A percentile compares a stretch with the other conserved stretches of the same genome.
These are phyloP conservation scores for Lactarius sp. DNA, from an alignment of 768 basidiomycete genomes.

Conservation along the genomic window DNA sequence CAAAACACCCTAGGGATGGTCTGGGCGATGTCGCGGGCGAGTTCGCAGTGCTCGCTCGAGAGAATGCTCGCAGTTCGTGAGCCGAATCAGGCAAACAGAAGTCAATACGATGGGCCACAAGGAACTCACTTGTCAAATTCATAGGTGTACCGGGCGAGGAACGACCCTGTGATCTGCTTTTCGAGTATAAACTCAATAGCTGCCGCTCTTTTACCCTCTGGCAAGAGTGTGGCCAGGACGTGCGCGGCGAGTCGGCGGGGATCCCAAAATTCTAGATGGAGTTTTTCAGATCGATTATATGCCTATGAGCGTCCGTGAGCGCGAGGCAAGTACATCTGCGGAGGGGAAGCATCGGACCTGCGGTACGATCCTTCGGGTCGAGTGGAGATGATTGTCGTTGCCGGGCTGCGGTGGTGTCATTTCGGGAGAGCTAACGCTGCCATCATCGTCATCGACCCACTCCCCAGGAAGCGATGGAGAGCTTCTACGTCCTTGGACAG, in stretches of 20 bases:
- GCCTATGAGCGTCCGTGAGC: neutral
- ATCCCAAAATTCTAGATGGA: neutral
- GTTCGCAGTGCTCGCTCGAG: neutral
- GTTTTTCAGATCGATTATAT: neutral
- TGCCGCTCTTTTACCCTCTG: neutral
- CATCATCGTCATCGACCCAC: neutral
- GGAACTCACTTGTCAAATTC: conserved; percentile 1
- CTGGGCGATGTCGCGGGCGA: neutral
- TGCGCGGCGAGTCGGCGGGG: neutral
- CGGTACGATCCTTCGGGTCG: neutral
- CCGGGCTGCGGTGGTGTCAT: neutral
- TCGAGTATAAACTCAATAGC: neutral
- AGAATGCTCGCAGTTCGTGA: neutral
- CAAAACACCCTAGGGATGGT: neutral
- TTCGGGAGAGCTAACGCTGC: neutral
- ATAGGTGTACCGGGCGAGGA: neutral
- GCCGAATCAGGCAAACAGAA: neutral
- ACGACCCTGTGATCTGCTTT: neutral
- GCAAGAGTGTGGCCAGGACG: neutral
- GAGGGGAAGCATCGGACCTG: neutral
- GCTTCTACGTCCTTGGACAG: too few relatives aligned
- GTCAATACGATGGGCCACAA: neutral
- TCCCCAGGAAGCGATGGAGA: neutral
- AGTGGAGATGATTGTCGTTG: neutral
- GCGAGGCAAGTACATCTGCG: neutral